Evolutionary conservation across 768 basidiomycete species (phyloP), one percentile per base, ranked within the genome.

Genomic region (Psilocybe subaeruginosa): DNA sequence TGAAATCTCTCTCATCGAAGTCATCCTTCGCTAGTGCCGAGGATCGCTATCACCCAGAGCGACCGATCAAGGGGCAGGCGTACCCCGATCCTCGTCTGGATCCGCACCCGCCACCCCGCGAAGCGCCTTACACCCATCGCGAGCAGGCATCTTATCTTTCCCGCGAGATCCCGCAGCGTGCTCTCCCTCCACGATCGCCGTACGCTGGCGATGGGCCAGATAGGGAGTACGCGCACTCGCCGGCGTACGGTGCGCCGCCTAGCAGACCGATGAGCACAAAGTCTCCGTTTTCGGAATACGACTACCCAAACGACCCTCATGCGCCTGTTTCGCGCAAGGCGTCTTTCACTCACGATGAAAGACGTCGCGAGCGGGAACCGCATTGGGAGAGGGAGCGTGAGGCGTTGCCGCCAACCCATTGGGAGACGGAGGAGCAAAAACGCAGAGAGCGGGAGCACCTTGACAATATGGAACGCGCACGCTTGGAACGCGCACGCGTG

Each of bases 1-100:
- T 59, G 23, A 67, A 69, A 27, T 53, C 70, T 47, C 57, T 70
- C 33, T 68, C 67, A 46, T 59, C 66, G 9, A 72, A 73, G 52
- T 19, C 68, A 33, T 73, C 74, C 17, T 74, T 73, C 51, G 58
- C 46, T 54, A 67, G 61, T 57, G 67, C 45, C 19, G 68, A 69
- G 7, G 65, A 66, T 29, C 62, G 64, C 29, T 61, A 59, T 52
- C 64, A 68, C 54, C 59, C 56, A 12, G 62, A 64, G n/a, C 59
- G 57, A 37, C 63, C 59, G 6, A 41, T 60, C 39, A 63, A 61
- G 29, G 53, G 62, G 2, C 17, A 43, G 63, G 37, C 64, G 11
- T 66, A 65, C 33, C 35, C 48, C 23, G 68, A 64, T 35, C 56
- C 58, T 29, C 59, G 51, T 14, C 27, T 35, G 11, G 31, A 46